Percentiles rank a stretch among this genome's conserved stretches.
Evolutionary conservation across 805 yeast genomes (phyloP).

Genomic region (Wickerhamomyces chambardii): DNA sequence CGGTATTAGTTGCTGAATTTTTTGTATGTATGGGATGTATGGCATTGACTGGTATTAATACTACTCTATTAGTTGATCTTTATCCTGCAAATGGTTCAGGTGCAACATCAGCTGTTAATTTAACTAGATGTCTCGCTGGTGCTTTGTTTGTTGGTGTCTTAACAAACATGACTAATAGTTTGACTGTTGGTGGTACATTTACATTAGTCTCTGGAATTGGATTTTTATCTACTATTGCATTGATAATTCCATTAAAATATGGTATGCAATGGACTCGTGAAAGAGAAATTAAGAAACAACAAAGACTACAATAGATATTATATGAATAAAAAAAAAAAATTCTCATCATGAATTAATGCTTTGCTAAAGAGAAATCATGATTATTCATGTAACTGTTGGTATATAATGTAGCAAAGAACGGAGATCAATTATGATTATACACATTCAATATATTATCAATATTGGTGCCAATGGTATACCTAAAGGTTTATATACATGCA

Average conservation of each 20-base stretch:
- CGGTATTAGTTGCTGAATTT: slow-evolving; percentile 49
- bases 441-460: too few species aligned
- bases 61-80: slow-evolving; percentile 69
- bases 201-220: slow-evolving; percentile 57
- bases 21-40: slow-evolving; percentile 51
- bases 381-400: too few species aligned
- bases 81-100: slow-evolving; percentile 66
- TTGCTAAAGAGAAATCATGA: too few species aligned
- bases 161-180: slow-evolving; percentile 41
- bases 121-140: slow-evolving; percentile 63
- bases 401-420: too few species aligned
- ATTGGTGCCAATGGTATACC: too few species aligned
- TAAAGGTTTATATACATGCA: too few species aligned
- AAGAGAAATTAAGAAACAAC: slow-evolving; percentile 5
- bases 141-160: slow-evolving; percentile 67
- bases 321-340: too few species aligned
- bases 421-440: too few species aligned
- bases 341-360: too few species aligned
- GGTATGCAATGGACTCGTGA: slow-evolving; percentile 20
- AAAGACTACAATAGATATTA: too few species aligned
- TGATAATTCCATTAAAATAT: slow-evolving; percentile 20
- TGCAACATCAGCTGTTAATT: slow-evolving; percentile 64
- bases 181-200: slow-evolving; percentile 72
- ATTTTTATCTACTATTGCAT: slow-evolving; percentile 12
- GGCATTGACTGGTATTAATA: slow-evolving; percentile 45